Conservation (phyloP, 371 early-diverging fungal species). For the Mortierella sp. region DNA sequence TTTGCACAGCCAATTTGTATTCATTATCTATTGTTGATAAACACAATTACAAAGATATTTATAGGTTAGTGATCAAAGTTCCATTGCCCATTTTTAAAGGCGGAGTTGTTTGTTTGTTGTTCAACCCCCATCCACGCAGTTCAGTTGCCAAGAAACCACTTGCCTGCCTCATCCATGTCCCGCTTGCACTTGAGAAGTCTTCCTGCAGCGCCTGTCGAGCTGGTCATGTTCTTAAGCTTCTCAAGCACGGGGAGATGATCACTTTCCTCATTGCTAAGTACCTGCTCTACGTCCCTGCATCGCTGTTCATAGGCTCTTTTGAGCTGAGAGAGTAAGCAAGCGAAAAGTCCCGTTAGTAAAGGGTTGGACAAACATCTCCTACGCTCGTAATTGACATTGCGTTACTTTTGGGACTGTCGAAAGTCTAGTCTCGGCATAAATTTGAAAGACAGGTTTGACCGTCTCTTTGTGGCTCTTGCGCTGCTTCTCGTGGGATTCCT, state of each 20-base stretch:
- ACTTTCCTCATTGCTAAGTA: conserved; percentile 55
- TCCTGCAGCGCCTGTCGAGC: conserved; percentile 39
- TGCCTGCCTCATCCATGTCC: conserved; percentile 70
- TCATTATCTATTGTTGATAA: conserved; percentile 59
- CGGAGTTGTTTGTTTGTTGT: background rate
- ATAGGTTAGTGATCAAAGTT: conserved; percentile 10
- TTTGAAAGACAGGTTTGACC: conserved; percentile 43
- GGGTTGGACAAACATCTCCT: background rate
- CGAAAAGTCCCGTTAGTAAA: background rate
- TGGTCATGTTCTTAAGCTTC: conserved; percentile 45
- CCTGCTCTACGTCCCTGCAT: conserved; percentile 57
- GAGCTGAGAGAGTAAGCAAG: conserved; percentile 50
- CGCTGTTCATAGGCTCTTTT: conserved; percentile 61
- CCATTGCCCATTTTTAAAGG: background rate
- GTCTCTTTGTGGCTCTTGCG: conserved; percentile 49
- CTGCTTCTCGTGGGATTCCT: conserved; percentile 47
- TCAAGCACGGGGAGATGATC: conserved; percentile 59
- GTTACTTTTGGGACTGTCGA: conserved; percentile 53
- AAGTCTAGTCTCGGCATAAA: conserved; percentile 49
- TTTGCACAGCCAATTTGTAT: conserved; percentile 67
- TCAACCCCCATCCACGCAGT: background rate
- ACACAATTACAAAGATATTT: conserved; percentile 9
- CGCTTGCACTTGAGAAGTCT: conserved; percentile 62
- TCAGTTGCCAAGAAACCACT: background rate
- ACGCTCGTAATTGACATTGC: background rate